Conservation (phyloP, 1,139 yeast genomes). For the Yamadazyma pseudoaaseri region DNA sequence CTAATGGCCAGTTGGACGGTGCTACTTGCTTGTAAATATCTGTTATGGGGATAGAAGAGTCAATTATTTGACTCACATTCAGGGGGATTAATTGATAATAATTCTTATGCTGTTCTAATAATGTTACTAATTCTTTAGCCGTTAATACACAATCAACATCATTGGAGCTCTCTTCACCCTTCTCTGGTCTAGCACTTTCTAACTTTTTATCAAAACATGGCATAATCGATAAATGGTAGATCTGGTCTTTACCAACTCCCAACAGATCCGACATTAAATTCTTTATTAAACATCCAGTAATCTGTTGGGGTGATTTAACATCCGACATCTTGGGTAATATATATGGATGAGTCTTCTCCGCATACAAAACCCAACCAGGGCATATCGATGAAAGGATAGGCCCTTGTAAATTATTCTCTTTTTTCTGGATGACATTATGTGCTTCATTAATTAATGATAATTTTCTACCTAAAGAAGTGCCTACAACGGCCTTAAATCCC, state of each 20-base stretch:
- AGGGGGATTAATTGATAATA: conserved; percentile 22
- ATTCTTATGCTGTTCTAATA: conserved; percentile 49
- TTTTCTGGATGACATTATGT: conserved; percentile 37
- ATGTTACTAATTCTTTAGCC: conserved; percentile 77
- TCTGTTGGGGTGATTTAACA: conserved; percentile 89
- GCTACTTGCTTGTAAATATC: conserved; percentile 38
- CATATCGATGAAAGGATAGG: conserved; percentile 70
- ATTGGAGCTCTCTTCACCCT: conserved; percentile 17
- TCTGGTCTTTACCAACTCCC: conserved; percentile 29
- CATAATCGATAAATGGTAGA: conserved; percentile 87
- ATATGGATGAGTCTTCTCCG: conserved; percentile 92
- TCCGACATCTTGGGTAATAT: conserved; percentile 60
- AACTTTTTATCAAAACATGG: conserved; percentile 96
- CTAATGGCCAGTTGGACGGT: conserved; percentile 59
- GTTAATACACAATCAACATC: conserved; percentile 96
- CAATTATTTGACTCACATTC: conserved; percentile 13
- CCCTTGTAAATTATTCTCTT: conserved; percentile 22
- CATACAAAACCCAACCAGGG: conserved; percentile 97
- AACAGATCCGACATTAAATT: conserved; percentile 46
- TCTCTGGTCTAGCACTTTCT: conserved; percentile 87
- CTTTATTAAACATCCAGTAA: conserved; percentile 79
- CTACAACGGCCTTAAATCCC: conserved; percentile 76
- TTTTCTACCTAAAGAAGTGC: conserved; percentile 79
- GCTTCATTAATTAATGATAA: conserved; percentile 65
- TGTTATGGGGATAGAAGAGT: conserved; percentile 12